Base-by-base conservation (phyloP, 2,329 filamentous ascomycete genomes). In the Paracoccidioides brasiliensis region DNA sequence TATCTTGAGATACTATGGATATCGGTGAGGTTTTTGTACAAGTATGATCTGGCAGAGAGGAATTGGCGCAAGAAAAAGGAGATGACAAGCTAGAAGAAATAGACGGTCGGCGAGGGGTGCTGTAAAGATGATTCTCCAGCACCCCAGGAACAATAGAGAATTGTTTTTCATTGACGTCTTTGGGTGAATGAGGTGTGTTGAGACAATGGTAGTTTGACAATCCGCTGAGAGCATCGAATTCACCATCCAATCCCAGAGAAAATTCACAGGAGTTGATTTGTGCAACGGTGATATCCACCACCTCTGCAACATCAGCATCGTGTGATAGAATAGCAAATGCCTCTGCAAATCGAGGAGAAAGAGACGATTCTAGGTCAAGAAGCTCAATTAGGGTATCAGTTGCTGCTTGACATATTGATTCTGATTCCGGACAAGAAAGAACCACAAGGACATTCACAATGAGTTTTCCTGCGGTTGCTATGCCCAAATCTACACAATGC, bases 271-370 rank as follows among this genome's bases (percentile, higher is more conserved):
- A 53, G 51, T 41, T 32, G 33, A 55, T 30, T 30, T 59, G 28
- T 30, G 40, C 41, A 41, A 45, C 35, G 38, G 54, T 57, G 45
- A 44, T 22, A 28, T 32, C 22, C 5, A 52, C 57, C 41, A 32
- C 56, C 32, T 50, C 15, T 37, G 41, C 5, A 30, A 57, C 12
- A 22, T 41, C 44, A 46, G 53, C 40, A 45, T 59, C 40, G 42
- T 41, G 22, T 32, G 53, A 55, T 9, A 59, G 38, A n/a, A 53
- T 48, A 28, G 28, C 37, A 28, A 59, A 54, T 48, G 55, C 53
- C 22, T 50, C 44, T 50, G 45, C 42, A 43, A 54, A 59, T 40
- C 42, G 30, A 12, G 49, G 46, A 33, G 56, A 55, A n/a, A 32
- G 37, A 44, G 46, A 35, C 15, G 46, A 40, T 41, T 57, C 53